Evolutionary conservation across 768 basidiomycete genomes (phyloP).

Genomic region (Russula emetica): DNA sequence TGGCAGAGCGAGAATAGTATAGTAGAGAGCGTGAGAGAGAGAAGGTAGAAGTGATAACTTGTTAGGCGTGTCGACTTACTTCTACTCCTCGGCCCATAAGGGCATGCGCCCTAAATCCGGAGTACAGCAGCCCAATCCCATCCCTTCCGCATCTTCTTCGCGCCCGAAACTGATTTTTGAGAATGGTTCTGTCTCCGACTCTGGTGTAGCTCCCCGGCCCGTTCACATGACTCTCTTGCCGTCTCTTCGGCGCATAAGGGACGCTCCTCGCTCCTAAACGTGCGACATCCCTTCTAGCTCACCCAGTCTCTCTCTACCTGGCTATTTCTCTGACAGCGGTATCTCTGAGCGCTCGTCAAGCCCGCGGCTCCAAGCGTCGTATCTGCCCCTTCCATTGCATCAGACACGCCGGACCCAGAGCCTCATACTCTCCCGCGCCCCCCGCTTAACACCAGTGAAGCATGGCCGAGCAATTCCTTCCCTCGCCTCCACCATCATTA

Average conservation of each 20-base stretch:
- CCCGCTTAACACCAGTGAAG: background rate
- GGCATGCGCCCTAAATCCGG: background rate
- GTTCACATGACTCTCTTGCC: background rate
- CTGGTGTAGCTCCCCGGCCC: constrained; percentile 10
- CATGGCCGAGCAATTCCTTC: constrained; percentile 12
- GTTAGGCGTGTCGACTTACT: too few species aligned
- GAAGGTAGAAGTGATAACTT: too few species aligned
- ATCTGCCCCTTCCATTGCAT: constrained; percentile 26
- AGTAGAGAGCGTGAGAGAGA: too few species aligned
- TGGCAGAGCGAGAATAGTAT: too few species aligned
- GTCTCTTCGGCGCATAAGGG: background rate
- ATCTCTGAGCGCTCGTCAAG: constrained; percentile 19
- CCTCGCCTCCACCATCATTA: background rate
- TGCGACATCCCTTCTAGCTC: constrained; percentile 20
- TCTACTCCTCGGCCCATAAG: too few species aligned
- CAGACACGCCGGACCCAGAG: constrained; percentile 27
- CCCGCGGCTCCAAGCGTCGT: constrained; percentile 24
- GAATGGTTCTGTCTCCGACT: constrained; percentile 23
- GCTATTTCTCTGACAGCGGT: constrained; percentile 24
- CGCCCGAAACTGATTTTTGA: constrained; percentile 8
- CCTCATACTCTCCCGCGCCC: constrained; percentile 4
- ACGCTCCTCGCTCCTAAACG: constrained; percentile 5
- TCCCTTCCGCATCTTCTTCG: constrained; percentile 1
- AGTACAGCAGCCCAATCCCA: background rate
- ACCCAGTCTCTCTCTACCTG: constrained; percentile 11